phyloP scores from a whole-genome alignment of 257 asterid species.

The Paulownia fortunei region DNA sequence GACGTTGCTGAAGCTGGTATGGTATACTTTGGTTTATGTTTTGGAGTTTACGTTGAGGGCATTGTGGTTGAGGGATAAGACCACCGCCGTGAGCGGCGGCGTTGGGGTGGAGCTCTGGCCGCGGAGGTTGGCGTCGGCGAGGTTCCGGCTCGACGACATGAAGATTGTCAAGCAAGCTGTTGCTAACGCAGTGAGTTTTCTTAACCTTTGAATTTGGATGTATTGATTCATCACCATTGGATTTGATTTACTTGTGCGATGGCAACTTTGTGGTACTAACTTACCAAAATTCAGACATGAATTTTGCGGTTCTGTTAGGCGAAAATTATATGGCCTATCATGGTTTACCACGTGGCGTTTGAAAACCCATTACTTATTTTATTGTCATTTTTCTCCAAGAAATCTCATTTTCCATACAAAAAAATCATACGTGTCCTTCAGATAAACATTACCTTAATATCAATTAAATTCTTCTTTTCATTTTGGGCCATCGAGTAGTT shows the following conservation, averaged over 20 bases:
- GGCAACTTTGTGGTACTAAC: not conserved
- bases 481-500: not conserved
- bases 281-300: not conserved
- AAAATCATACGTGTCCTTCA: too few relatives aligned
- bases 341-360: not conserved
- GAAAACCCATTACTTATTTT: too few relatives aligned
- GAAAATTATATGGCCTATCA: not conserved
- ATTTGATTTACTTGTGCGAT: too few relatives aligned
- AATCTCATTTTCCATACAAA: too few relatives aligned
- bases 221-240: not conserved
- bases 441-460: not conserved
- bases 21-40: slow-evolving; percentile 46
- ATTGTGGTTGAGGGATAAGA: slow-evolving; percentile 45
- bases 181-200: slow-evolving; percentile 42
- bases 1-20: slow-evolving; percentile 37
- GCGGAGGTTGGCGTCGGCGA: slow-evolving; percentile 55
- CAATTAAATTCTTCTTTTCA: not conserved
- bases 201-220: not conserved
- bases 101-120: slow-evolving; percentile 66
- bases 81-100: slow-evolving; percentile 53
- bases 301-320: not conserved
- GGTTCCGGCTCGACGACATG: slow-evolving; percentile 56
- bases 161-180: slow-evolving; percentile 51
- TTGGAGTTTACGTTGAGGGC: slow-evolving; percentile 37
- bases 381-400: too few relatives aligned